Evolutionary conservation across 1,139 yeast species (phyloP), one percentile per base, ranked within the genome.

Genomic region (Protomyces gravidus): DNA sequence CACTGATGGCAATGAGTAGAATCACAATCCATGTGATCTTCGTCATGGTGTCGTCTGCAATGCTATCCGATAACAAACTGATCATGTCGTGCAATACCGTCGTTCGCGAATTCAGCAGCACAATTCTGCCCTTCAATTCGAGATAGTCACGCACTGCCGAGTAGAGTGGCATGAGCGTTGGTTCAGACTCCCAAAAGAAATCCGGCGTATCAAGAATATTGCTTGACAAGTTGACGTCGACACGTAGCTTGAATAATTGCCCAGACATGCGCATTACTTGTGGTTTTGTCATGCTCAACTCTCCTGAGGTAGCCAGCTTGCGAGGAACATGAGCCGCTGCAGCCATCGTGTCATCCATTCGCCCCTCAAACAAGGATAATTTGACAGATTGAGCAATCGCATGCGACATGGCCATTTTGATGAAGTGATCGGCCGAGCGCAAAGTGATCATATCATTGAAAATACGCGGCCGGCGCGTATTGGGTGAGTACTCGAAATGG

Each of bases 331-430:
- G 85, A 23, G 95, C 85, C 50, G 92, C 92, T 68, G 90, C 86
- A 63, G 84, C 86, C 70, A 92, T 78, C 30, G 60, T 60, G n/a
- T 50, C 61, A 17, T 92, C 88, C 85, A 92, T 89, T 65, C 96
- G 77, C 53, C 95, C 87, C 71, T 92, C 98, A 73, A 92, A 92
- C 59, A 92, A 75, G 46, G 96, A 86, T 32, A 92, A 74, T 70
- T 90, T 92, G 0, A 97, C 89, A 66, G 95, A 90, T 72, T 92
- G 98, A 0, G 97, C 97, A 64, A 92, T 88, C 1, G 98, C 96
- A 72, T 92, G 96, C 1, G 97, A 88, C 82, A 92, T 82, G 7
- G 97, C 88, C 61, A 92, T 75, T 69, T 94, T 90, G 67, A 89
- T 89, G 69, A 92, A 79, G 39, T 90, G 97, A 70, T 90, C 97